Base-by-base conservation (phyloP, 1,139 yeast species). In the Sugiyamaella novakii region DNA sequence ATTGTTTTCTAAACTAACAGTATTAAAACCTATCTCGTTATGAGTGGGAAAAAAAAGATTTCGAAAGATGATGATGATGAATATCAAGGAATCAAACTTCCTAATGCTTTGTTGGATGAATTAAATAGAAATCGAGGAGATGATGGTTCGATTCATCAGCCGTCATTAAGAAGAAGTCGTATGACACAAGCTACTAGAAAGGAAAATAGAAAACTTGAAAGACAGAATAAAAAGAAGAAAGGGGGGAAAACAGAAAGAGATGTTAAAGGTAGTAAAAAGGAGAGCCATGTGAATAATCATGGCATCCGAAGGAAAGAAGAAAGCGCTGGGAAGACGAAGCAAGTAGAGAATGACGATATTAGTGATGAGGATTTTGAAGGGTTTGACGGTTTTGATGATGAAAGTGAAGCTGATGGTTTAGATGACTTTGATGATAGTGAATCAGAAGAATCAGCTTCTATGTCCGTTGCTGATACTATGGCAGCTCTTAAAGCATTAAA, bases 41-140 rank as follows among this genome's bases (percentile, higher is more conserved):
- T 39, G 43, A 29, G 28, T 14, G 25, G 35, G 15, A 39, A 29
- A 29, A 28, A 18, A 14, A 36, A 14, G 19, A 17, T 8, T 14
- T n/a, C 8, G 5, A 24, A 41, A 18, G 44, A 19, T n/a, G 37
- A 19, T 3, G 44, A 19, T 2, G 37, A 40, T n/a, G 56, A 35
- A 19, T 49, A 49, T 40, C 45, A 52, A 17, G 59, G 59, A 5
- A 58, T 85, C 44, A 75, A 81, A 52, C 71, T 87, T 22, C 95
- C 95, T 0, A 86, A 85, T 1, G 68, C 72, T 14, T 65, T 87
- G 31, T 64, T 87, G 45, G 92, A 86, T 55, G 83, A 82, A 62
- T 75, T 87, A 54, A 74, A 78, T 53, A 68, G 64, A 19, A 70
- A 65, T 15, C 79, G 74, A 17, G 78, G 79, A 39, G 76, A 76